A percentile compares a stretch with the other conserved stretches of the same genome.
Conservation (phyloP, 768 basidiomycete species). For the Imleria badia region DNA sequence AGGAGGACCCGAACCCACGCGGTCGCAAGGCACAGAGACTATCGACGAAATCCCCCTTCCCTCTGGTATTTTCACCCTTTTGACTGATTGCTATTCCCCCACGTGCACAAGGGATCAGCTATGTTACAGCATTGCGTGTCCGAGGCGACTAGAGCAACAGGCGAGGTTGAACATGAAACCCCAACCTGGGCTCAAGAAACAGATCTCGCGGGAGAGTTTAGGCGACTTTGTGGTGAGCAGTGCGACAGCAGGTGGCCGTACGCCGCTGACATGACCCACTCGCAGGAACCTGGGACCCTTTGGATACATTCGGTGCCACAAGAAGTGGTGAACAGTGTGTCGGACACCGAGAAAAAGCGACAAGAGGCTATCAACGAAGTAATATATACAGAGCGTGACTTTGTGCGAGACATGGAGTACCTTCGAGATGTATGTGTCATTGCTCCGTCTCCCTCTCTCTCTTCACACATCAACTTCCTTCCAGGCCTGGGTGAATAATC, state of each 20-base stretch:
- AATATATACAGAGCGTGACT: conserved; percentile 91
- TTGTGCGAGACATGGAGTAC: conserved; percentile 97
- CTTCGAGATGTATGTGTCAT: conserved; percentile 75
- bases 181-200: conserved; percentile 83
- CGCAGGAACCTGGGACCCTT: conserved; percentile 75
- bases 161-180: conserved; percentile 93
- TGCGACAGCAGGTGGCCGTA: neutral
- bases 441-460: neutral
- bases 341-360: conserved; percentile 89
- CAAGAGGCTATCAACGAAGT: conserved; percentile 99
- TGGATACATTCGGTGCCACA: conserved; percentile 98
- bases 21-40: conserved; percentile 42
- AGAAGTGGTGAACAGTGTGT: conserved; percentile 90
- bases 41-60: conserved; percentile 74
- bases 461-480: conserved; percentile 3
- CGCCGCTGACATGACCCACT: conserved; percentile 21
- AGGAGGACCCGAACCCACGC: conserved; percentile 16
- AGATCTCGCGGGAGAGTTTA: conserved; percentile 77
- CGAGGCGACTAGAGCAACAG: conserved; percentile 91
- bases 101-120: conserved; percentile 91
- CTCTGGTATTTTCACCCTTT: conserved; percentile 91
- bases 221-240: conserved; percentile 68
- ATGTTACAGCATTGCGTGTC: conserved; percentile 98
- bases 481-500: conserved; percentile 86
- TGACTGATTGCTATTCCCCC: conserved; percentile 97